Percentiles rank a stretch among this genome's conserved stretches.
Conservation (phyloP, 2,329 filamentous ascomycete species). For the Chaetomiaceae sp. region DNA sequence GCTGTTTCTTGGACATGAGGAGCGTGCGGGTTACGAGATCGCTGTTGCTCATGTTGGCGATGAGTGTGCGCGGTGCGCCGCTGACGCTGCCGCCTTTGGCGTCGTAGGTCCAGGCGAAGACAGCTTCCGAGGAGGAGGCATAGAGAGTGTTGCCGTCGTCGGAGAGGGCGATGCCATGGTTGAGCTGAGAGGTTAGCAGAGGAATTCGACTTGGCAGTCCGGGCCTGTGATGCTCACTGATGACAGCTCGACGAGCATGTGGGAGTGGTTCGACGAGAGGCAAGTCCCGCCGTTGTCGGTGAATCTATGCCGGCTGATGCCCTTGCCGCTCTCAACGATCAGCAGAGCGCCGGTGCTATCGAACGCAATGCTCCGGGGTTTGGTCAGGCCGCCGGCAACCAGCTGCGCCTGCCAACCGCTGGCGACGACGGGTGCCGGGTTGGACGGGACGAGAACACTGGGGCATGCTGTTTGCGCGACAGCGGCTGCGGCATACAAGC, state of each 20-base stretch:
- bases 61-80: slow-evolving; percentile 41
- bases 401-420: slow-evolving; percentile 43
- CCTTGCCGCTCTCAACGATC: slow-evolving; percentile 42
- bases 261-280: slow-evolving; percentile 35
- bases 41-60: slow-evolving; percentile 54
- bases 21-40: slow-evolving; percentile 62
- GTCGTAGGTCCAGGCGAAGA: slow-evolving; percentile 60
- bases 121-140: slow-evolving; percentile 49
- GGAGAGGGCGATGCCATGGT: slow-evolving; percentile 47
- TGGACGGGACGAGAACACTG: slow-evolving; percentile 34
- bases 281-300: slow-evolving; percentile 42
- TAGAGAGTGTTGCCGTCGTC: slow-evolving; percentile 45
- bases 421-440: slow-evolving; percentile 37
- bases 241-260: slow-evolving; percentile 34
- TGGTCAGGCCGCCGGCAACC: slow-evolving; percentile 38
- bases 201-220: too few relatives aligned
- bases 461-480: slow-evolving; percentile 30
- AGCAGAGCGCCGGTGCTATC: slow-evolving; percentile 43
- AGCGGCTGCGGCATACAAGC: slow-evolving; percentile 17
- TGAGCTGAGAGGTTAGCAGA: slow-evolving; percentile 37
- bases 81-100: slow-evolving; percentile 41
- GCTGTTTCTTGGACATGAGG: slow-evolving; percentile 48
- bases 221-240: too few relatives aligned
- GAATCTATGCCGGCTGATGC: slow-evolving; percentile 40
- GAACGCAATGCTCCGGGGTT: slow-evolving; percentile 43